Evolutionary conservation across 2,329 filamentous ascomycete species (phyloP).

Genomic region (Ambrosiella beaveri): DNA sequence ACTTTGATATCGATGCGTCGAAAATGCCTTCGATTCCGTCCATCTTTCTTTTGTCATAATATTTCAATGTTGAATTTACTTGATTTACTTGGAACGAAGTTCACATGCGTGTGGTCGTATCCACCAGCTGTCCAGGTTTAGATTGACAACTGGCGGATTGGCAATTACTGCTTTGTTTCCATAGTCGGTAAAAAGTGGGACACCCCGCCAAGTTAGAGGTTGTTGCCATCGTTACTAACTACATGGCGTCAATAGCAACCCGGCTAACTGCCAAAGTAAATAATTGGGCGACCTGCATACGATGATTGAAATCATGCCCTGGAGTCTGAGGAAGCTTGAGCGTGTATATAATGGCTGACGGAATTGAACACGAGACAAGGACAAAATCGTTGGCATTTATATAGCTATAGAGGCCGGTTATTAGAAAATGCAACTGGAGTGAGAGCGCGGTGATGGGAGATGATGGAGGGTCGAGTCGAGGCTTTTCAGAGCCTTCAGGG

Average conservation of each 20-base stretch:
- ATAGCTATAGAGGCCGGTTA: neutral
- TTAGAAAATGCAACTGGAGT: neutral
- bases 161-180: neutral
- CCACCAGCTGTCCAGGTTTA: too few species aligned
- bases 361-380: neutral
- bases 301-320: too few species aligned
- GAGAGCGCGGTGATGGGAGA: neutral
- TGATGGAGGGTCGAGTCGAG: too few species aligned
- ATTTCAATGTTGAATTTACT: too few species aligned
- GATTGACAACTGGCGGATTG: neutral
- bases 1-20: neutral
- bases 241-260: neutral
- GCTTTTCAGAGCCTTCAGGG: too few species aligned
- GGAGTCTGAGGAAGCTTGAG: too few species aligned
- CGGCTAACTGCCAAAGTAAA: too few species aligned
- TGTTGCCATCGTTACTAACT: constrained; percentile 2
- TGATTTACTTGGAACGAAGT: too few species aligned
- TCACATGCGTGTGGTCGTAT: too few species aligned
- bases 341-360: neutral
- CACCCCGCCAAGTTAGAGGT: neutral
- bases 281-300: too few species aligned
- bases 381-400: neutral
- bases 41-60: neutral
- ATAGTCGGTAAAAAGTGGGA: neutral
- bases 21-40: neutral